Evolutionary conservation across 345 rosid genomes (phyloP).

Genomic region (Brassica juncea): DNA sequence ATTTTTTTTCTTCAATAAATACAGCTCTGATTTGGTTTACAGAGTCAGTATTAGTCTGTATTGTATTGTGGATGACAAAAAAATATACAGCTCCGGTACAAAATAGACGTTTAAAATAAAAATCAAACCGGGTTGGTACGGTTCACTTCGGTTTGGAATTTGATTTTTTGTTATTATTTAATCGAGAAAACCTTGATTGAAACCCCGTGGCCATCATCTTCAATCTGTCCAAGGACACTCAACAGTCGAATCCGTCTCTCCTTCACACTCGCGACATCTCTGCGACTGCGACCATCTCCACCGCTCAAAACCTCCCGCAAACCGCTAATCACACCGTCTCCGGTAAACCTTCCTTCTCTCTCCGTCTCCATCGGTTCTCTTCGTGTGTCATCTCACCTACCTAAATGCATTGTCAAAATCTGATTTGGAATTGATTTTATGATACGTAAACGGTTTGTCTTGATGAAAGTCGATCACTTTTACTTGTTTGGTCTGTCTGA

Average conservation of each 20-base stretch:
- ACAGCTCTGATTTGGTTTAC: too few species aligned
- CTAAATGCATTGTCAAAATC: constrained; percentile 16
- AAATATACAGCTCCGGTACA: neutral
- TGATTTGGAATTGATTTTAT: neutral
- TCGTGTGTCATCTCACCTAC: neutral
- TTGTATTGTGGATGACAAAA: too few species aligned
- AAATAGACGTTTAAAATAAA: neutral
- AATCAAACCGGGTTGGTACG: constrained; percentile 1
- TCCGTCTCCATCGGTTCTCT: neutral
- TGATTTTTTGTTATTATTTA: neutral
- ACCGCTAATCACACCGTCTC: neutral
- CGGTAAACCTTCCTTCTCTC: constrained; percentile 2
- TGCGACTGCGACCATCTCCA: neutral
- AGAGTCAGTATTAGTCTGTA: too few species aligned
- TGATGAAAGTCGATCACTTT: constrained; percentile 1
- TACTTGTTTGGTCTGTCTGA: neutral
- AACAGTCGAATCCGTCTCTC: constrained; percentile 11
- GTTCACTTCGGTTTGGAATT: neutral
- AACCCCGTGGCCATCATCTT: constrained; percentile 6
- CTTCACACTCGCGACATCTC: constrained; percentile 7
- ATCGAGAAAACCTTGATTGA: constrained; percentile 4
- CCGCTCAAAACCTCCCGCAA: constrained; percentile 1
- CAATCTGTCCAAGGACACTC: constrained; percentile 13
- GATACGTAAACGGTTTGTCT: neutral
- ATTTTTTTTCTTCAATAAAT: too few species aligned